phyloP scores from a whole-genome alignment of 164 flowering plant genomes.

The Warburgia ugandensis region DNA sequence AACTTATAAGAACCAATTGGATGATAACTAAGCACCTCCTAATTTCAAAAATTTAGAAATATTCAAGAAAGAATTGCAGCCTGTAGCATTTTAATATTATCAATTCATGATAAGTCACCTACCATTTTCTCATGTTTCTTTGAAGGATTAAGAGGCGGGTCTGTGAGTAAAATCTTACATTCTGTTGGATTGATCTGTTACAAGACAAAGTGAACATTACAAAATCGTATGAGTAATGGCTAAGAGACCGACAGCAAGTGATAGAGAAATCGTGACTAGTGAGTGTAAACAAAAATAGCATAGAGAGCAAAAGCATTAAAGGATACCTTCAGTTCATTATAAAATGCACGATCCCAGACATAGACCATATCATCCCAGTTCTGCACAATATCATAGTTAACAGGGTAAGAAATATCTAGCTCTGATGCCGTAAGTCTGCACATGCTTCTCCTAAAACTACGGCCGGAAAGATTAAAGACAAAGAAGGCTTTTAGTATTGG shows the following conservation, averaged over 20 bases:
- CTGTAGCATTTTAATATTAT: no score
- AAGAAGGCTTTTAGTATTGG: no score
- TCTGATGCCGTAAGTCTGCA: slow-evolving; percentile 78
- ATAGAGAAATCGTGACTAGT: no score
- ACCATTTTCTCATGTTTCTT: slow-evolving; percentile 97
- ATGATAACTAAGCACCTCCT: no score
- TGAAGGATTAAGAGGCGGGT: slow-evolving; percentile 95
- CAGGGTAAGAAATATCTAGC: slow-evolving; percentile 92
- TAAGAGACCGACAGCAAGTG: no score
- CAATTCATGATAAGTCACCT: slow-evolving; percentile 4
- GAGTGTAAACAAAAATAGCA: no score
- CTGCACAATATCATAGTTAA: slow-evolving; percentile 91
- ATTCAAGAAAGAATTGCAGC: no score
- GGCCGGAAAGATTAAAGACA: slow-evolving; percentile 43
- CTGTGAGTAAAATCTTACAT: slow-evolving; percentile 91
- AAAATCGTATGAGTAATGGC: no score
- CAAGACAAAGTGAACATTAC: slow-evolving; percentile 6
- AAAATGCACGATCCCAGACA: slow-evolving; percentile 95
- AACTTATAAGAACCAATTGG: no score
- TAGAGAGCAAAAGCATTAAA: not conserved
- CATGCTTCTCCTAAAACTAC: slow-evolving; percentile 83
- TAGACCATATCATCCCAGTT: slow-evolving; percentile 99
- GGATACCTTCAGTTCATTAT: slow-evolving; percentile 71
- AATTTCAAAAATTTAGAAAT: no score
- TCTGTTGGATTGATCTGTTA: slow-evolving; percentile 85